Base-by-base conservation (phyloP, 495 filamentous ascomycete species). In the Trichocladium uniseriatum region DNA sequence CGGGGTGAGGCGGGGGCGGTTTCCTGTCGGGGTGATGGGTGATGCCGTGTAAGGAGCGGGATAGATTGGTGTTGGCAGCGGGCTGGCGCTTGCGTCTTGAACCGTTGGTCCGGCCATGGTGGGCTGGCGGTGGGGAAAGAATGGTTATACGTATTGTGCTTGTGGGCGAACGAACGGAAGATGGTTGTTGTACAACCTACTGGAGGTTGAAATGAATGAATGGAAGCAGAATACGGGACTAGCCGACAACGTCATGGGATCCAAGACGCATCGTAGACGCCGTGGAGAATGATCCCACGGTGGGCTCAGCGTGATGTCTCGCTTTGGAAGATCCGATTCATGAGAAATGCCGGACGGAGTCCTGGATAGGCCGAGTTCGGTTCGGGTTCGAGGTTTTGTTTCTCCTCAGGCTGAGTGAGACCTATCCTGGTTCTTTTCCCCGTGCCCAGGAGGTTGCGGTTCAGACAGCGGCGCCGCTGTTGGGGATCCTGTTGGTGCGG, bases 1-100 rank as follows among this genome's bases (percentile, higher is more conserved):
- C 10, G 48, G 38, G 29, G 24, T 20, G 13, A 52, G 53, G 15
- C 49, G 39, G 14, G 61, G 52, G 6, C 54, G 28, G 7, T 19
- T 20, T 7, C 38, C 31, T 6, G 41, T 31, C 2, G 46, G 43
- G 2, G 45, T 56, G 10, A 49, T 24, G 4, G 54, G 38, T 0
- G 39, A 21, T 10, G 40, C 19, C 5, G 38, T 38, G 44, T 21
- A 46, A 10, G 44, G 32, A 9, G 44, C 37, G 13, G 31, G 18
- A 5, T 21, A 28, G 5, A 43, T 42, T 16, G 34, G 22, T 6
- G 35, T 21, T 13, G 24, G 39, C 3, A 14, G 5, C 20, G 29
- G 29, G 20, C 14, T 9, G 14, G 18, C 18, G 24, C 18, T 18
- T 29, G 29, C 7, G 29, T 8, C 39, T 7, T 29, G 24, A 9